These are phyloP conservation scores for Nicotiana rustica DNA, from an alignment of 305 asterid genomes.

Conservation along the genomic window DNA sequence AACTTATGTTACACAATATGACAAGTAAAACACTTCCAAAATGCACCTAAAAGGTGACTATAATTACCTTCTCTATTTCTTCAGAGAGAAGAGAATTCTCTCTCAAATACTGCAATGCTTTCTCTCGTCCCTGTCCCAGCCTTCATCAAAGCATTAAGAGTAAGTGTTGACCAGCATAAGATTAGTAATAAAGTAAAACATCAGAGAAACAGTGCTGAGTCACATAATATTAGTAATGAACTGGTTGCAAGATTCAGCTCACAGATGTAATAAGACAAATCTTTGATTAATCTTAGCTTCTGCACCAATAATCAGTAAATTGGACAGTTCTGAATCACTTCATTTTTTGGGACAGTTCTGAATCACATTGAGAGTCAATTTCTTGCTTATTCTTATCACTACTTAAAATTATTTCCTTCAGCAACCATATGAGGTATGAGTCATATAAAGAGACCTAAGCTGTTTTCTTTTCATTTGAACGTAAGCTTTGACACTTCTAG, in stretches of 20 bases:
- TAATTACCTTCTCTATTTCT: slow-evolving; percentile 89
- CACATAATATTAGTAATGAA: slow-evolving; percentile 25
- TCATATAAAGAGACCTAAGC: background rate
- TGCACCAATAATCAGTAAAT: background rate
- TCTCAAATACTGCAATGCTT: slow-evolving; percentile 81
- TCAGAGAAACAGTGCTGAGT: background rate
- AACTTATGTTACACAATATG: background rate
- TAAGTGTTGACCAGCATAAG: slow-evolving; percentile 18
- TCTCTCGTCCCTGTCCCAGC: slow-evolving; percentile 99
- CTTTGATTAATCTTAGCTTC: background rate
- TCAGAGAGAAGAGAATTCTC: slow-evolving; percentile 76
- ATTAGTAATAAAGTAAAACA: slow-evolving; percentile 9
- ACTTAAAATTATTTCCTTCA: background rate
- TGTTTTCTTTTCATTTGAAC: background rate
- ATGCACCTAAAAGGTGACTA: background rate
- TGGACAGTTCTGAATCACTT: background rate
- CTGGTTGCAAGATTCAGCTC: background rate
- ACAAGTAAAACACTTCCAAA: background rate
- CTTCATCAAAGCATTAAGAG: slow-evolving; percentile 49
- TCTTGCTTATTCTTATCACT: background rate
- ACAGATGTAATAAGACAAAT: slow-evolving; percentile 16
- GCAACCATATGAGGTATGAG: background rate
- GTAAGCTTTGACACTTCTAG: background rate
- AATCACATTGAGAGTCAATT: background rate
- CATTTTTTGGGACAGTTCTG: background rate